Percentiles rank a stretch among this genome's conserved stretches.
Conservation (phyloP, 2,329 filamentous ascomycete genomes). For the Orbilia blumenaviensis region DNA sequence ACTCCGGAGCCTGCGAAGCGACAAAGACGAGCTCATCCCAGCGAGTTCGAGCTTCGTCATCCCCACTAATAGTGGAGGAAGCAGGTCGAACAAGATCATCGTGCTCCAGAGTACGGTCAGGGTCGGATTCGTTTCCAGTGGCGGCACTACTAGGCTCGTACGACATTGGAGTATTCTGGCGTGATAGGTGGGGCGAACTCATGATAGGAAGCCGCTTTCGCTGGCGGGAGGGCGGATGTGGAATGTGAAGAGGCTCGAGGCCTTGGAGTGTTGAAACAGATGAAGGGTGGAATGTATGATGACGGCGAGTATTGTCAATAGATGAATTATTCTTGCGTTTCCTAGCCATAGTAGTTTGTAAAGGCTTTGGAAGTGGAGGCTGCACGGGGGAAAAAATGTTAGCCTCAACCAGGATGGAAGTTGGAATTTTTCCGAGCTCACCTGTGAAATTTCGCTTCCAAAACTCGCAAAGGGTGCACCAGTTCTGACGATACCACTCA, state of each 20-base stretch:
- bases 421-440: slow-evolving; percentile 12
- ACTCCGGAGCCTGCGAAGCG: slow-evolving; percentile 49
- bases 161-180: slow-evolving; percentile 51
- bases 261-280: slow-evolving; percentile 49
- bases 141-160: slow-evolving; percentile 51
- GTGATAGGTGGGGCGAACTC: slow-evolving; percentile 48
- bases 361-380: slow-evolving; percentile 34
- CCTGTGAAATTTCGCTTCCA: slow-evolving; percentile 52
- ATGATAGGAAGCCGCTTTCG: slow-evolving; percentile 53
- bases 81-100: slow-evolving; percentile 45
- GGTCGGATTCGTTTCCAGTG: slow-evolving; percentile 51
- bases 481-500: slow-evolving; percentile 46
- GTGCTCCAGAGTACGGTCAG: slow-evolving; percentile 51
- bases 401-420: neutral
- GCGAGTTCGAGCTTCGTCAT: slow-evolving; percentile 45
- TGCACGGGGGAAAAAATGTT: neutral
- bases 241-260: slow-evolving; percentile 50
- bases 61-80: slow-evolving; percentile 45
- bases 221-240: slow-evolving; percentile 49
- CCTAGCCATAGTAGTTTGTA: slow-evolving; percentile 33
- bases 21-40: slow-evolving; percentile 53
- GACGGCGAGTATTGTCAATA: slow-evolving; percentile 50
- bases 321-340: slow-evolving; percentile 52
- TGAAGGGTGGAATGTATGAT: slow-evolving; percentile 51
- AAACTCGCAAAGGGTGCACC: slow-evolving; percentile 44